Conservation (phyloP, 2,329 filamentous ascomycete species). For the Botrytis byssoidea region DNA sequence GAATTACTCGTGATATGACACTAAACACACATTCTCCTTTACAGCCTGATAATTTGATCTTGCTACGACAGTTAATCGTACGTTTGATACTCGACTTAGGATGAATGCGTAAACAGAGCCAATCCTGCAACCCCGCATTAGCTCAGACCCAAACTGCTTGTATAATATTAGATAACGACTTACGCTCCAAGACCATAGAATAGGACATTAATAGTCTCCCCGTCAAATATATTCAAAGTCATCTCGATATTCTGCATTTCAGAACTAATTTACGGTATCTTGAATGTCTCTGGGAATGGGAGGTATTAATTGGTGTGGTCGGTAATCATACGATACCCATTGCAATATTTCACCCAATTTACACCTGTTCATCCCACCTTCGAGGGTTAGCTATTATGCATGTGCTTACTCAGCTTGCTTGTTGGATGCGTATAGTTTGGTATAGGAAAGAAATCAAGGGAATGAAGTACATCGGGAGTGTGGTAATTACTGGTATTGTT, state of each 20-base stretch:
- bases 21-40: constrained; percentile 45
- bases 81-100: constrained; percentile 44
- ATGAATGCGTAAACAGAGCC: constrained; percentile 59
- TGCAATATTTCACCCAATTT: too few relatives aligned
- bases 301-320: too few relatives aligned
- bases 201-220: neutral
- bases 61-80: constrained; percentile 58
- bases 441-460: too few relatives aligned
- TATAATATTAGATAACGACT: rapidly evolving
- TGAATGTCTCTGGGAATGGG: too few relatives aligned
- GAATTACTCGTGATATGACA: constrained; percentile 11
- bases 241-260: neutral
- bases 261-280: neutral
- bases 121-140: constrained; percentile 42
- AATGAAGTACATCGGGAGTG: too few relatives aligned
- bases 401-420: too few relatives aligned
- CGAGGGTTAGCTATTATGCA: too few relatives aligned
- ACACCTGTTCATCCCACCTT: too few relatives aligned
- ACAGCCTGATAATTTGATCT: constrained; percentile 60
- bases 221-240: neutral
- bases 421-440: too few relatives aligned
- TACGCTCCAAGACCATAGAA: constrained; percentile 19
- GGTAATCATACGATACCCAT: too few relatives aligned
- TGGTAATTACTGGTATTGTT: too few relatives aligned
- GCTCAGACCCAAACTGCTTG: rapidly evolving